Percentiles rank a stretch among this genome's conserved stretches.
These are phyloP conservation scores for Fusarium sacchari DNA, from an alignment of 2,329 filamentous ascomycete species.

Conservation along the genomic window DNA sequence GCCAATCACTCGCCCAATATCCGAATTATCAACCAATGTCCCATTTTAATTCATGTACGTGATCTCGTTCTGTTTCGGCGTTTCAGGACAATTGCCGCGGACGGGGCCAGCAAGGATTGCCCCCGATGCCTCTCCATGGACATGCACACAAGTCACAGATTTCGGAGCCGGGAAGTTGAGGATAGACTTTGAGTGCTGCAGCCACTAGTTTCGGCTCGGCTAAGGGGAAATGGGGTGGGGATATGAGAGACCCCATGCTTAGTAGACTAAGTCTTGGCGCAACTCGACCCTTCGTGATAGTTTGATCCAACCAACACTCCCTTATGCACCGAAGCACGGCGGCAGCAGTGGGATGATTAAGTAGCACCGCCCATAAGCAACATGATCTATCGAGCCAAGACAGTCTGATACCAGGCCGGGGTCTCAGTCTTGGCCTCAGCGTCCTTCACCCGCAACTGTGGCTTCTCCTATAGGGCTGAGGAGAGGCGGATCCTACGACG, in stretches of 20 bases:
- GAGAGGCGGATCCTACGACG: constrained; percentile 10
- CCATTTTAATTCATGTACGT: constrained; percentile 16
- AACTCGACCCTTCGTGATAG: constrained; percentile 3
- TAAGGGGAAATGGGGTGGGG: constrained; percentile 14
- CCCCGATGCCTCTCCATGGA: constrained; percentile 1
- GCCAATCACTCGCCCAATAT: constrained; percentile 10
- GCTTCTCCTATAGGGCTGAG: constrained; percentile 34
- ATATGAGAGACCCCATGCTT: constrained; percentile 8
- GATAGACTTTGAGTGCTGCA: constrained; percentile 8
- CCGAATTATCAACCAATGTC: constrained; percentile 12
- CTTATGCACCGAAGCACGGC: not conserved
- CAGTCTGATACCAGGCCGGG: not conserved
- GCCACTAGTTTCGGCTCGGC: constrained; percentile 23
- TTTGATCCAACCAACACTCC: not conserved
- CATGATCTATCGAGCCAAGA: not conserved
- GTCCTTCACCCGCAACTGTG: not conserved
- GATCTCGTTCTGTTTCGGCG: constrained; percentile 8
- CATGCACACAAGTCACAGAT: constrained; percentile 3
- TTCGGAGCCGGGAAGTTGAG: not conserved
- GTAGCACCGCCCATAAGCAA: not conserved
- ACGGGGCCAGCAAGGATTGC: not conserved
- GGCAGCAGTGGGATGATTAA: not conserved
- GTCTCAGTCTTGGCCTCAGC: not conserved
- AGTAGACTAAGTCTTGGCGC: constrained; percentile 22
- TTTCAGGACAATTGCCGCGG: constrained; percentile 6